Evolutionary conservation across 1,284 basidiomycete genomes (phyloP).

Genomic region (Butyriboletus appendiculatus): DNA sequence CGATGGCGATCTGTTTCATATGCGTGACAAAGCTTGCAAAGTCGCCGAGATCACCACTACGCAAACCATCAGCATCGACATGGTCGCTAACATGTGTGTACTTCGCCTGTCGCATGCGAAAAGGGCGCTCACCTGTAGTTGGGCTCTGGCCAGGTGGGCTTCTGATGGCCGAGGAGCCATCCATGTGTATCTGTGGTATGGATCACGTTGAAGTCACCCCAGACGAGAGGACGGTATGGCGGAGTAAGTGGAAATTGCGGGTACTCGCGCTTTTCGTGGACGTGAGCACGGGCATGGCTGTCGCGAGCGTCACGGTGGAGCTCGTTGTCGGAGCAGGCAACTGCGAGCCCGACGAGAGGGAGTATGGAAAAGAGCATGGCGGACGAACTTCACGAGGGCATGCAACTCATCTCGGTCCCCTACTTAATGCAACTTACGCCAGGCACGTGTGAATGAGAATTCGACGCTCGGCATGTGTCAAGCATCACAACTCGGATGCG

Average conservation of each 20-base stretch:
- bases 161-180: conserved; percentile 77
- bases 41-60: conserved; percentile 74
- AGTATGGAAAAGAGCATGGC: conserved; percentile 22
- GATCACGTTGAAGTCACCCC: conserved; percentile 74
- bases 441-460: neutral
- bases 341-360: conserved; percentile 19
- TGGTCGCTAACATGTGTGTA: neutral
- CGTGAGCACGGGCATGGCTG: conserved; percentile 32
- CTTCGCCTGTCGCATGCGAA: neutral
- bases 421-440: neutral
- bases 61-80: conserved; percentile 7
- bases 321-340: conserved; percentile 21
- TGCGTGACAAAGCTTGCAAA: conserved; percentile 80
- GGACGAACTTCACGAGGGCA: neutral
- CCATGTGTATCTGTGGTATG: conserved; percentile 86
- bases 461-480: neutral
- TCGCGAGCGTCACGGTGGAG: conserved; percentile 17
- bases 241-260: conserved; percentile 49
- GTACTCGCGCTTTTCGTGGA: conserved; percentile 42
- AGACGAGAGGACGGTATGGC: conserved; percentile 64
- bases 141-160: conserved; percentile 67
- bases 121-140: conserved; percentile 57
- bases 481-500: neutral
- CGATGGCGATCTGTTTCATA: conserved; percentile 73
- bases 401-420: neutral